Conservation (phyloP, 768 basidiomycete species). For the Russula foetens region DNA sequence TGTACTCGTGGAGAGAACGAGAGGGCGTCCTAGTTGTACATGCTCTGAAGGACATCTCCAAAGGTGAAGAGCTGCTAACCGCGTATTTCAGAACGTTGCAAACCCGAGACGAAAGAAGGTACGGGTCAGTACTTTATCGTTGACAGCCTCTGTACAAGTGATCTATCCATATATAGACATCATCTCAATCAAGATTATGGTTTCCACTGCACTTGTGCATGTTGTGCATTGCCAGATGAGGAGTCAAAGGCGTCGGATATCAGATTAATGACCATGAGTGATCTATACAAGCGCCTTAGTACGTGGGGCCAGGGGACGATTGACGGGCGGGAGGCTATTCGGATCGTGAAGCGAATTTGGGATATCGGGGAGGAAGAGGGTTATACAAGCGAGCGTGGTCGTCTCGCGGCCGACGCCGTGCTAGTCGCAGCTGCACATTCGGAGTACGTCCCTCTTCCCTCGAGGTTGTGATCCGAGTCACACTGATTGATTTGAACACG, state of each 20-base stretch:
- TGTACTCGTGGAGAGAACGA: constrained; percentile 39
- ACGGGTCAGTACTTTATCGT: not conserved
- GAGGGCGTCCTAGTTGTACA: constrained; percentile 46
- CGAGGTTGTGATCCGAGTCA: not conserved
- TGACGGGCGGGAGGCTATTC: constrained; percentile 42
- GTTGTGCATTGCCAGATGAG: constrained; percentile 45
- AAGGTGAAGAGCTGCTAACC: constrained; percentile 57
- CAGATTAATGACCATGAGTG: constrained; percentile 39
- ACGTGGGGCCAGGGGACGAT: constrained; percentile 42
- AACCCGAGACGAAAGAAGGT: constrained; percentile 46
- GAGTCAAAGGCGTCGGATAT: constrained; percentile 44
- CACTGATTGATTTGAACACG: too few species aligned
- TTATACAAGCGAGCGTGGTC: constrained; percentile 58
- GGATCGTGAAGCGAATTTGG: constrained; percentile 46
- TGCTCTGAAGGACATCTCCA: constrained; percentile 44
- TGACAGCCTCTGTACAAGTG: not conserved
- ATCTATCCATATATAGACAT: constrained; percentile 30
- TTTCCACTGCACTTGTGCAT: constrained; percentile 50
- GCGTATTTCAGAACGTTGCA: constrained; percentile 52
- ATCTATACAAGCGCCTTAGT: constrained; percentile 37
- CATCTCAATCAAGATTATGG: constrained; percentile 44
- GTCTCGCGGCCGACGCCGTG: constrained; percentile 51
- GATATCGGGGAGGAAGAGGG: constrained; percentile 50
- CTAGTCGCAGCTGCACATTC: constrained; percentile 55
- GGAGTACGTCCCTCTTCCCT: constrained; percentile 50